Conservation (phyloP, 257 asterid genomes). For the Ophiorrhiza pumila region DNA sequence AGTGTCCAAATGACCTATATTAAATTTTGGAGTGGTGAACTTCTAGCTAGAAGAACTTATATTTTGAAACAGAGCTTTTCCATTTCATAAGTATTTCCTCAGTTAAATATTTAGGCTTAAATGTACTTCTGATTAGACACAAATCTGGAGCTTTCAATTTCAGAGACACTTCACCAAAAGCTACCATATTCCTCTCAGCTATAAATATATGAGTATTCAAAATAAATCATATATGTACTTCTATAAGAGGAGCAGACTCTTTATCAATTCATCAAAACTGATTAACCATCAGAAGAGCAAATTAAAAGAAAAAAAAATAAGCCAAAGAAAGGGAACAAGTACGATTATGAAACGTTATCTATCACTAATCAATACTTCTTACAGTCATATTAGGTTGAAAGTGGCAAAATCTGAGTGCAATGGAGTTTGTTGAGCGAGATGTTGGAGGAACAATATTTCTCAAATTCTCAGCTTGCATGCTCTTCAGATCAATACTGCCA, state of each 20-base stretch:
- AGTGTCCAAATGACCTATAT: background rate
- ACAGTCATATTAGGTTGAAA: conserved; percentile 43
- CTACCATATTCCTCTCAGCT: background rate
- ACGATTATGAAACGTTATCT: too few species aligned
- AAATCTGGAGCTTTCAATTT: background rate
- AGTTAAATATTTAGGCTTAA: background rate
- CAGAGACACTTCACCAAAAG: background rate
- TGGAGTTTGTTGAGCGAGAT: conserved; percentile 77
- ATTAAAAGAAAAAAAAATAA: background rate
- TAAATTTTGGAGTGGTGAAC: background rate
- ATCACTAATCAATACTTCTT: conserved; percentile 29
- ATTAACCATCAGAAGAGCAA: background rate
- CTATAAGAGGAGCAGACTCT: background rate
- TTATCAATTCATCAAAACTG: background rate
- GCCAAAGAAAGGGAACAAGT: background rate
- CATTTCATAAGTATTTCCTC: background rate
- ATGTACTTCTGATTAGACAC: background rate
- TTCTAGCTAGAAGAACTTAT: background rate
- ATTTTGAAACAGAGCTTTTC: background rate
- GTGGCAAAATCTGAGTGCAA: conserved; percentile 71
- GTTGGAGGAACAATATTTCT: conserved; percentile 58
- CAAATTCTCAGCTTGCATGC: conserved; percentile 83
- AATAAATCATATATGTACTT: background rate
- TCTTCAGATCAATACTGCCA: conserved; percentile 91
- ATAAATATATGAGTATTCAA: background rate